Base-by-base conservation (phyloP, 495 filamentous ascomycete species). In the Jackrogersella multiformis region DNA sequence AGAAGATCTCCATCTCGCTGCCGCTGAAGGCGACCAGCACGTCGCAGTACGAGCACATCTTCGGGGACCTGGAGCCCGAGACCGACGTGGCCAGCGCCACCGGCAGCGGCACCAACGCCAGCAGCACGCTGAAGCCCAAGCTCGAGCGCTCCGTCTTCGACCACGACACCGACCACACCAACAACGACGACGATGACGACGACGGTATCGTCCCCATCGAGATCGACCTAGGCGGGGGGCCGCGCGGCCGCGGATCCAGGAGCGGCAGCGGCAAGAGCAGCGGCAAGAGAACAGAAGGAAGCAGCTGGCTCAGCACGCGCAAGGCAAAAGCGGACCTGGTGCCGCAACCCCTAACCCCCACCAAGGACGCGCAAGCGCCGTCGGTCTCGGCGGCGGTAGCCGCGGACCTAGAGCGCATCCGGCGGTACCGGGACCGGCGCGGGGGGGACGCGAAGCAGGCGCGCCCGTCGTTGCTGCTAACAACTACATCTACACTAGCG, bases 21-120 rank as follows among this genome's bases (percentile, higher is more conserved):
- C 66, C 66, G 5, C 38, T 69, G 15, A 51, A 51, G 5, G 42
- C 66, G 20, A 69, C 66, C 20, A 69, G 66, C 32, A 59, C 66
- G 13, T 69, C 60, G 23, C 66, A 69, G 39, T 69, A 64, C 49
- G 66, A 69, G 46, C 66, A 64, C 49, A 51, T 69, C 1, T 64
- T 64, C 55, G 60, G 66, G 6, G 60, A 64, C 28, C 21, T 39
- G 21, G 60, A 59, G 21, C 58, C 36, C 9, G 64, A 61, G 5
- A 36, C 56, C 6, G 56, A 54, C 21, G 24, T 26, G 5, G 46
- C 38, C 4, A 60, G 39, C 15, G 24, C 52, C 3, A 56, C 34
- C 8, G 16, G 41, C 4, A 62, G 52, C 36, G 39, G 51, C 35
- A 41, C 30, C 18, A 16, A 13, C 36, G 23, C 13, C 35, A 18